Base-by-base conservation (phyloP, 805 yeast genomes). In the Candida ovalis region DNA sequence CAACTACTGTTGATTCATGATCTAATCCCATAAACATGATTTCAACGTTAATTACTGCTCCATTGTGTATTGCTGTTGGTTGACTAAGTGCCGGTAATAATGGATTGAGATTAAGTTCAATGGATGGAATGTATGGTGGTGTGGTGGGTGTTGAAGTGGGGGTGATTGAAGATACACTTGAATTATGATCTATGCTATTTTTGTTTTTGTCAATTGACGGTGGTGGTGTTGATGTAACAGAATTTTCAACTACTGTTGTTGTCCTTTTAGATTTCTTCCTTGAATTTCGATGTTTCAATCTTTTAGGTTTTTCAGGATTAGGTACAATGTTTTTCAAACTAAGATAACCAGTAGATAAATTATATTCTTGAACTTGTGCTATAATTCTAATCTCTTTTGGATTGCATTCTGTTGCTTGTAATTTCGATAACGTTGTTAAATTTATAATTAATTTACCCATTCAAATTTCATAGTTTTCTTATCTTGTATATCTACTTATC, bases 11-110 rank as follows among this genome's bases (percentile, higher is more conserved):
- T 2, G 59, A n/a, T 12, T 47, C 44, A 4, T 41, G 40, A 33
- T 24, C 27, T n/a, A 33, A 24, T 7, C 58, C 63, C 5, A 48
- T 24, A 37, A 47, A 56, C 10, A 52, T 30, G 0, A 55, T 54
- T 17, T 63, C 63, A 5, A 58, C 47, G 44, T 56, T 62, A n/a
- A 62, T 54, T 8, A 63, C 46, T 1, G 53, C 40, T 2, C 67
- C 67, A 4, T 47, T 44, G 25, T 32, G 38, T 50, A 54, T 13
- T 17, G 23, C 46, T 10, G 42, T 47, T 40, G 39, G 38, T 13
- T 35, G 38, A 18, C 15, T 55, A 12, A 9, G 25, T 3, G 27
- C 30, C 12, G 48, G 33, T 12, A 57, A 15, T 2, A 57, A 39
- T 9, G 47, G 41, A 23, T 49, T 40, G 21, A 53, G 35, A 42